Percentiles rank a stretch among this genome's conserved stretches.
Conservation (phyloP, 1,284 basidiomycete genomes). For the Austroboletus novae-zelandiae region DNA sequence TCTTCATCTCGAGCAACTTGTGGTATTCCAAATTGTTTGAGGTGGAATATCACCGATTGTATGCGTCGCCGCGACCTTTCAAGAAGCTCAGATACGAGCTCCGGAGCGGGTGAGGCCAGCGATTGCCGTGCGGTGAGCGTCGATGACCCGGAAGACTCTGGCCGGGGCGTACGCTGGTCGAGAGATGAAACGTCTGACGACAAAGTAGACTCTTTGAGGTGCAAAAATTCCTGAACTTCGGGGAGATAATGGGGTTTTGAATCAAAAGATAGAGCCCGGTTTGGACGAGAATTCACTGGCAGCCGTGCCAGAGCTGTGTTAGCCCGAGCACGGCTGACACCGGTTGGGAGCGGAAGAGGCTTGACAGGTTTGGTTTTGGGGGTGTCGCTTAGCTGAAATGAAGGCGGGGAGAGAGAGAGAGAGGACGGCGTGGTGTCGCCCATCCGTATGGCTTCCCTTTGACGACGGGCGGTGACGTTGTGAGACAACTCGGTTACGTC, state of each 20-base stretch:
- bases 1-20: conserved; percentile 24
- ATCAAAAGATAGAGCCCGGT: conserved; percentile 7
- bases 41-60: conserved; percentile 25
- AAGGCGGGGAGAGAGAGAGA: neutral
- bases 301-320: conserved; percentile 19
- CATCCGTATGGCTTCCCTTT: neutral
- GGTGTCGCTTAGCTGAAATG: neutral
- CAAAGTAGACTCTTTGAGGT: conserved; percentile 1
- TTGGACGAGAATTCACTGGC: neutral
- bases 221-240: conserved; percentile 3
- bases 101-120: conserved; percentile 14
- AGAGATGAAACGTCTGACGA: conserved; percentile 6
- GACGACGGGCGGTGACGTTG: neutral
- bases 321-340: conserved; percentile 19
- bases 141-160: neutral
- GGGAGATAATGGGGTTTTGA: neutral
- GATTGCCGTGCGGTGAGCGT: neutral
- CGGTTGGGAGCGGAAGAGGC: neutral
- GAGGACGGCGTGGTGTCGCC: neutral
- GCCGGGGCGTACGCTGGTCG: neutral
- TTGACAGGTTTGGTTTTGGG: conserved; percentile 3
- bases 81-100: conserved; percentile 29
- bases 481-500: neutral
- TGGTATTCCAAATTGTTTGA: conserved; percentile 30
- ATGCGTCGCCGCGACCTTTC: conserved; percentile 23